A percentile compares a stretch with the other conserved stretches of the same genome.
These are phyloP conservation scores for Epichloe coenophiala DNA, from an alignment of 2,329 filamentous ascomycete species.

Conservation along the genomic window DNA sequence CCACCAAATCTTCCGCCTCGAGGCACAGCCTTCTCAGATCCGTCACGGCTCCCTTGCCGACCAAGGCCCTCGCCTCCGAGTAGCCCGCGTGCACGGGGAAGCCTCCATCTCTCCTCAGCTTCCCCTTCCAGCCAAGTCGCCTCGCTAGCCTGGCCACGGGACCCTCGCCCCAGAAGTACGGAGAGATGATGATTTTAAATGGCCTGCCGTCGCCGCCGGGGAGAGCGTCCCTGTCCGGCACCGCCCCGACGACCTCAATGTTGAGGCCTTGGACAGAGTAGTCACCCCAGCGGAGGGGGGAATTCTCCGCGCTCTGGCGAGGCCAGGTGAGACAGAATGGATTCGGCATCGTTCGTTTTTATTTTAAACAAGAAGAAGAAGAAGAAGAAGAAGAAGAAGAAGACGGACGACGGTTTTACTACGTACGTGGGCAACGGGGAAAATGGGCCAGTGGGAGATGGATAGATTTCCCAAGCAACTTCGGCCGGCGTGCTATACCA, in stretches of 20 bases:
- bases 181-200: conserved; percentile 1
- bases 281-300: conserved; percentile 4
- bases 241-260: conserved; percentile 5
- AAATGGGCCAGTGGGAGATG: too few relatives aligned
- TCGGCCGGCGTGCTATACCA: too few relatives aligned
- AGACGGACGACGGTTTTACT: too few relatives aligned
- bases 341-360: not conserved
- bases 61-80: conserved; percentile 7
- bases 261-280: conserved; percentile 7
- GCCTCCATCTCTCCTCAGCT: too few relatives aligned
- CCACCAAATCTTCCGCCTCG: conserved; percentile 6
- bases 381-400: not conserved
- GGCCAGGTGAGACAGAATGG: not conserved
- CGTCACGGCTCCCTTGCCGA: conserved; percentile 6
- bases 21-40: conserved; percentile 6
- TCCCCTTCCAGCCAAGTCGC: not conserved
- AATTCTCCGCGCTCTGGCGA: not conserved
- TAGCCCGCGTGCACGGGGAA: conserved; percentile 7
- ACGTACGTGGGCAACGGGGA: too few relatives aligned
- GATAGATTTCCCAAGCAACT: too few relatives aligned
- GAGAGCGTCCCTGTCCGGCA: not conserved
- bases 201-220: not conserved
- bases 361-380: not conserved
- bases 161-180: conserved; percentile 8
- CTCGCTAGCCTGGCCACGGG: conserved; percentile 1